Evolutionary conservation across 805 yeast species (phyloP), one percentile per base, ranked within the genome.

Genomic region (Pichia ethanolica): DNA sequence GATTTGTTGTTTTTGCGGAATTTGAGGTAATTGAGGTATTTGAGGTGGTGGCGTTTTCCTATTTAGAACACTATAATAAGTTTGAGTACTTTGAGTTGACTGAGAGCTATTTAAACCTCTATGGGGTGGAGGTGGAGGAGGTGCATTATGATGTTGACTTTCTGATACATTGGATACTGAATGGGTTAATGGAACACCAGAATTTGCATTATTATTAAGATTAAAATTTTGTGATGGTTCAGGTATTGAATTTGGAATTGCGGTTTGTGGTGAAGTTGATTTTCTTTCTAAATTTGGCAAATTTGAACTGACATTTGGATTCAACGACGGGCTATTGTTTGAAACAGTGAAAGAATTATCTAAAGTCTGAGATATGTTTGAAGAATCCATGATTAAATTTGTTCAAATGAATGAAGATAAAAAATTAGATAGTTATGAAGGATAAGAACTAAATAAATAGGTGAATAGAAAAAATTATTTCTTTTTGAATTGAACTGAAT

Each of bases 81-180:
- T 30, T 33, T 44, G 26, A 35, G 20, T 32, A 13, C 25, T 13
- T 26, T 25, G 45, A 20, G 20, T 20, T 13, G 28, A 25, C 7
- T n/a, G 33, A 28, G 36, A 13, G 20, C 20, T 34, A 34, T 13
- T 34, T 34, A 12, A 6, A 34, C 36, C 36, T 37, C 45, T 41
- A 41, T 46, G 49, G 6, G 45, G 49, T 20, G 45, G 49, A 8
- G 45, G 49, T 34, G 42, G 44, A 3, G 47, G 50, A 7, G 46
- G 45, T 20, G 20, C 20, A 20, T 20, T 20, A 20, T 20, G 20
- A 20, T 20, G 32, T 30, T 30, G 32, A 7, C 3, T 6, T 9
- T 30, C 32, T 7, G 4, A 30, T 3, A 30, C 9, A 20, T 20
- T 20, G 20, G 20, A 20, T 30, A 3, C 3, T 9, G 32, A 30